A percentile compares a stretch with the other conserved stretches of the same genome.
These are phyloP conservation scores for Byssothecium circinans DNA, from an alignment of 2,329 filamentous ascomycete species.

Conservation along the genomic window DNA sequence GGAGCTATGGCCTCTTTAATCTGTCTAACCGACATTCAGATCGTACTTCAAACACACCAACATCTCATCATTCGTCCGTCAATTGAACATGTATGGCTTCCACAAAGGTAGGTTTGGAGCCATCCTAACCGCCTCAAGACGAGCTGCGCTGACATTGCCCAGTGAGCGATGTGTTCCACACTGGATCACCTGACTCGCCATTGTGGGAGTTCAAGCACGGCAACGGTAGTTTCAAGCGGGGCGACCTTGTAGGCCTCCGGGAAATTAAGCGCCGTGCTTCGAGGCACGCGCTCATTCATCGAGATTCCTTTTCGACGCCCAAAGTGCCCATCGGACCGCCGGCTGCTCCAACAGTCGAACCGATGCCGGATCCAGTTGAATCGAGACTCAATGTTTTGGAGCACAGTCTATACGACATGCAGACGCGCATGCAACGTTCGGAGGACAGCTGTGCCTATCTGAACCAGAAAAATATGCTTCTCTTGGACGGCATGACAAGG, in stretches of 20 bases:
- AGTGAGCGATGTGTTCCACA: slow-evolving; percentile 99
- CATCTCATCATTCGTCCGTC: slow-evolving; percentile 95
- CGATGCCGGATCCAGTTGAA: slow-evolving; percentile 78
- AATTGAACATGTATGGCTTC: slow-evolving; percentile 99
- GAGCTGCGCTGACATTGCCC: slow-evolving; percentile 17
- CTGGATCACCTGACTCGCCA: slow-evolving; percentile 86
- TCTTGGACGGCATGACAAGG: slow-evolving; percentile 78
- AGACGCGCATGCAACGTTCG: slow-evolving; percentile 72
- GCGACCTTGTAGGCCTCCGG: slow-evolving; percentile 83
- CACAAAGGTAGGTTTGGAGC: slow-evolving; percentile 75
- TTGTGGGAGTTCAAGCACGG: slow-evolving; percentile 99
- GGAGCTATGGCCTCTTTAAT: slow-evolving; percentile 30
- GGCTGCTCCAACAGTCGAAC: slow-evolving; percentile 80
- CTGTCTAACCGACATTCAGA: slow-evolving; percentile 52
- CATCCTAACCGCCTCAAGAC: slow-evolving; percentile 2
- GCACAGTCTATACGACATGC: slow-evolving; percentile 79
- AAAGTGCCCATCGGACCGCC: slow-evolving; percentile 73
- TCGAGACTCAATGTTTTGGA: slow-evolving; percentile 75
- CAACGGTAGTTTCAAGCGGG: slow-evolving; percentile 94
- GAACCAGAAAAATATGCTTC: slow-evolving; percentile 76
- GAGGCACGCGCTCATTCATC: slow-evolving; percentile 86
- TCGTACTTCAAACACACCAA: slow-evolving; percentile 99
- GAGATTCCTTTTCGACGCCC: slow-evolving; percentile 77
- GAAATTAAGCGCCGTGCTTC: slow-evolving; percentile 97
- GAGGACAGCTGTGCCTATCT: slow-evolving; percentile 82